Base-by-base conservation (phyloP, 2,329 filamentous ascomycete species). In the Trichoderma guizhouense region DNA sequence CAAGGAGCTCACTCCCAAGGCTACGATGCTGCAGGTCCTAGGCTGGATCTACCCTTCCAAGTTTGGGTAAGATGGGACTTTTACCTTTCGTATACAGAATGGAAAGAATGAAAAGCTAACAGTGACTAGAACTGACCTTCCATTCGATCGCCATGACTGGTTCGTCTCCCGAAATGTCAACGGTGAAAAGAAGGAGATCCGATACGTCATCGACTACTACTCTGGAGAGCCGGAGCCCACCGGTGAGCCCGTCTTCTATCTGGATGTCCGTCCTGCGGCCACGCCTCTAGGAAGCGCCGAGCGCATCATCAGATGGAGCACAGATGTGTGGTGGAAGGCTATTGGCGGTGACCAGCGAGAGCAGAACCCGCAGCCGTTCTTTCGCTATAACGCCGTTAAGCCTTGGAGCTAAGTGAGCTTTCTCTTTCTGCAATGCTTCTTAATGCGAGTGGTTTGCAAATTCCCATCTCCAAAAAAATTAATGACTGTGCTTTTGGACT, bases 171-270 rank as follows among this genome's bases (percentile, higher is more conserved):
- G 96, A 74, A 87, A 91, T 39, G 82, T 88, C 63, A 86, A 90
- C 69, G 93, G 93, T 32, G 80, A 90, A 72, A 86, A 85, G 77
- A 92, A 91, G 79, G 91, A 98, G 84, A 86, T 98, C 60, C 90
- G 96, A 77, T 99, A 99, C 81, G 90, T 99, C 71, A 99, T 99
- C 80, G 96, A 99, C 82, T 98, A 97, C 83, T 98, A 98, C 82
- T 91, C 92, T 39, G 95, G 91, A 7, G 90, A 91, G 28, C 91
- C 92, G 78, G 89, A 91, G 3, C 69, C 61, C 3, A 93, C 89
- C 0, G 96, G 95, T 36, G 94, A 98, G 79, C 95, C 96, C 3
- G 94, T 98, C 7, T 99, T 99, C 84, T 98, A 91, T 81, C 89
- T 99, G 69, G 96, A 99, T 79, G 96, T 99, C 24, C 88, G 96